Conservation (phyloP, 1,139 yeast genomes). For the Candida smagusa region DNA sequence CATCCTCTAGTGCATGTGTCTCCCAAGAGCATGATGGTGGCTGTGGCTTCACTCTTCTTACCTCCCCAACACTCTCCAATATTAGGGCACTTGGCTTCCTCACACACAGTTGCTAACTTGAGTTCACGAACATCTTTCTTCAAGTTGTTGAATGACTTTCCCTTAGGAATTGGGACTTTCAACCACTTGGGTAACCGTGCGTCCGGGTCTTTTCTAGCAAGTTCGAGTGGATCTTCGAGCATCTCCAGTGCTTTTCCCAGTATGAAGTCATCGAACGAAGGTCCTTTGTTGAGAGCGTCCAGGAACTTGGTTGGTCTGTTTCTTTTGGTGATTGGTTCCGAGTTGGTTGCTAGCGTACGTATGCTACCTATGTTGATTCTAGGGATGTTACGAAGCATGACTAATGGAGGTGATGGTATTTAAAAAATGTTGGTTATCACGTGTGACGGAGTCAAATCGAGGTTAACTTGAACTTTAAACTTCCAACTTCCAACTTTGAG, state of each 20-base stretch:
- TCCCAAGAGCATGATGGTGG: slow-evolving; percentile 97
- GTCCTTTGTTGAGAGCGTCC: slow-evolving; percentile 77
- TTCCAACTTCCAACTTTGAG: too few species aligned
- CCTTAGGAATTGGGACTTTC: slow-evolving; percentile 93
- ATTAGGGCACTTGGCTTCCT: slow-evolving; percentile 97
- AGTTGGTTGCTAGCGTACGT: slow-evolving; percentile 3
- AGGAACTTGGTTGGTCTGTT: slow-evolving; percentile 61
- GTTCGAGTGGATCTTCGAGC: slow-evolving; percentile 64
- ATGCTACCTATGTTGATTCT: not conserved
- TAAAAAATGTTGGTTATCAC: slow-evolving; percentile 1
- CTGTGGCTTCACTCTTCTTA: slow-evolving; percentile 92
- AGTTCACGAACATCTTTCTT: slow-evolving; percentile 86
- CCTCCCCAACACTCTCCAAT: slow-evolving; percentile 99
- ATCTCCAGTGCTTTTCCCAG: slow-evolving; percentile 72
- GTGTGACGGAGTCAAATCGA: slow-evolving; percentile 1
- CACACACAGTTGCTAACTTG: slow-evolving; percentile 92
- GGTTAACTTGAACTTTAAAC: too few species aligned
- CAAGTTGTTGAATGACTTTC: slow-evolving; percentile 72
- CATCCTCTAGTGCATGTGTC: slow-evolving; percentile 99
- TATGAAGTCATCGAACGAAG: slow-evolving; percentile 89
- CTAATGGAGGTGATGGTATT: too few species aligned
- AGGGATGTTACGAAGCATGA: too few species aligned
- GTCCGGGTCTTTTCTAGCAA: slow-evolving; percentile 54
- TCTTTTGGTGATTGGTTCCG: slow-evolving; percentile 4
- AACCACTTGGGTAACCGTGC: slow-evolving; percentile 90